Conservation (phyloP, 2,329 filamentous ascomycete species). For the Claviceps arundinis region DNA sequence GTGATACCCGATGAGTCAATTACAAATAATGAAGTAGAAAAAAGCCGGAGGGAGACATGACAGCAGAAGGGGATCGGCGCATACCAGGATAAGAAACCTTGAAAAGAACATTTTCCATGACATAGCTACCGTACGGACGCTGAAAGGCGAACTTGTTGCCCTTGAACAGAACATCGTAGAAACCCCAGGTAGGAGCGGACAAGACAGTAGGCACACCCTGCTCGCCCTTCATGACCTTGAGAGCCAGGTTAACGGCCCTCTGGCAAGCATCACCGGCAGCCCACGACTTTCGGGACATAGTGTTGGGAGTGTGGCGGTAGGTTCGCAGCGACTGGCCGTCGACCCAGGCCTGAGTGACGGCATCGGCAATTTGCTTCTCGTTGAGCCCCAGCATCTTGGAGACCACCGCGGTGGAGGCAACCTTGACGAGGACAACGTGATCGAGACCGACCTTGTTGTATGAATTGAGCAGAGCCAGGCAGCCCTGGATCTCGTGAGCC, state of each 20-base stretch:
- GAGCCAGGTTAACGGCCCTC: conserved; percentile 77
- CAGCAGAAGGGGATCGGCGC: conserved; percentile 14
- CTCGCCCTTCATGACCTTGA: conserved; percentile 89
- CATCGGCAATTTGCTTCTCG: conserved; percentile 86
- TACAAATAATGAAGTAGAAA: background rate
- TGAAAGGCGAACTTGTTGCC: conserved; percentile 95
- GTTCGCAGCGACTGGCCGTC: conserved; percentile 93
- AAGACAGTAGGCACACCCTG: conserved; percentile 83
- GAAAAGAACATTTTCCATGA: conserved; percentile 99
- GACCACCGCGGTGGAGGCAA: conserved; percentile 86
- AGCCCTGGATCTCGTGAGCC: conserved; percentile 97
- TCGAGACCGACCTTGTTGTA: conserved; percentile 98
- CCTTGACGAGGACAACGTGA: conserved; percentile 96
- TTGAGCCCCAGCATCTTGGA: conserved; percentile 86
- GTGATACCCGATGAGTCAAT: background rate
- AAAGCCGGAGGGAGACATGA: too few species aligned
- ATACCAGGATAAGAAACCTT: conserved; percentile 95
- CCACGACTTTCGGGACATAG: conserved; percentile 99
- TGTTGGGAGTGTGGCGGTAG: conserved; percentile 95
- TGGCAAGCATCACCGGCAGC: conserved; percentile 97
- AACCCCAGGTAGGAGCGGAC: conserved; percentile 87
- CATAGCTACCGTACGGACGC: conserved; percentile 90
- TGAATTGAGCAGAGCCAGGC: conserved; percentile 90
- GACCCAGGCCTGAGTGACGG: conserved; percentile 93
- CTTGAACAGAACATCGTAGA: conserved; percentile 97